Evolutionary conservation across 129 eudicot species (phyloP), one percentile per base, ranked within the genome.

Genomic region (Cynara cardunculus): DNA sequence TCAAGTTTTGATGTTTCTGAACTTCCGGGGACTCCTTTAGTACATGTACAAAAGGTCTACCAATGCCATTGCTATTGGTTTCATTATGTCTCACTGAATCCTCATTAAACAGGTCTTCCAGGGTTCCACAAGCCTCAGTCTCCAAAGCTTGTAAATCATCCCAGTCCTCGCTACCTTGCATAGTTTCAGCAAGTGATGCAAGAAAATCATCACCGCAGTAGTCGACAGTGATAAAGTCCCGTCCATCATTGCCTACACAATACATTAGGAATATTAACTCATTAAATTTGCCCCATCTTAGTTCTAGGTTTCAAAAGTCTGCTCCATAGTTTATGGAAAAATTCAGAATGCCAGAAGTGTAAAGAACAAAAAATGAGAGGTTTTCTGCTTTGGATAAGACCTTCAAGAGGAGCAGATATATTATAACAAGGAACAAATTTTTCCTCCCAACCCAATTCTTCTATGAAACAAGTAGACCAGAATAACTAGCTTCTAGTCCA

Each of bases 201-300:
- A 96, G 87, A 89, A 87, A 96, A 79, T 96, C 99, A 87, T 96
- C 99, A 56, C 99, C 97, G 61, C 99, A 96, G 66, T 86, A 87
- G 88, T 96, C 99, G 87, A 96, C 99, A 12, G 90, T 89, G 86
- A 96, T 88, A 69, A 96, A 96, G 59, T 92, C 93, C 80, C 72
- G 88, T 12, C 99, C 99, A 76, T 96, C 99, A n/a, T 90, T 87
- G 66, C 99, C 97, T 95, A 69, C 62, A 69, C 46, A 86, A 79
- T 13, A 46, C 44, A 25, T 46, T 25, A 69, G 21, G 21, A 59
- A 67, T 26, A 35, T 31, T 4, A 53, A 44, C 34, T 68, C 70
- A 25, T 26, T 32, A 8, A 32, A 70, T 37, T 59, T 14, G 14
- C 62, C 62, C 6, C 22, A 18, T 49, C 21, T 49, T 14, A 49